These are phyloP conservation scores for Eucommia ulmoides DNA, from an alignment of 257 asterid genomes.

Conservation along the genomic window DNA sequence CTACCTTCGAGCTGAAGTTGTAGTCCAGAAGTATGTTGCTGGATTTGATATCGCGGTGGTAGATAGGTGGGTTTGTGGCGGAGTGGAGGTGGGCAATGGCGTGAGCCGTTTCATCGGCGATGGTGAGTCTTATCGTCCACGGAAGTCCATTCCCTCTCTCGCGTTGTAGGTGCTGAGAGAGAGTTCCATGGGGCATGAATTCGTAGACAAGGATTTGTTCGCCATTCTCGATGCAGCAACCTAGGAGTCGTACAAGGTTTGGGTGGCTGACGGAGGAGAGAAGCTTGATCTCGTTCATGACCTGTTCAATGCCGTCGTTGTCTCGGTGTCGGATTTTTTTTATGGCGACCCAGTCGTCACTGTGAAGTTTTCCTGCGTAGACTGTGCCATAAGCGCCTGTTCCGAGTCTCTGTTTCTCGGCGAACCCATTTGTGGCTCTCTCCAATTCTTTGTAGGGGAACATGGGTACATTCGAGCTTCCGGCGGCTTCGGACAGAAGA, in stretches of 20 bases:
- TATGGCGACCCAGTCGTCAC: conserved; percentile 64
- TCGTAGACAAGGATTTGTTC: conserved; percentile 88
- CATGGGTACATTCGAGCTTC: conserved; percentile 45
- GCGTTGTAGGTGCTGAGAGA: conserved; percentile 74
- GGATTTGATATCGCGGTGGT: conserved; percentile 82
- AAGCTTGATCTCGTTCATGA: conserved; percentile 86
- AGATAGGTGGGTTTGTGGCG: conserved; percentile 71
- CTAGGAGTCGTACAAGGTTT: conserved; percentile 79
- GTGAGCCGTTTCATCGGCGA: conserved; percentile 74
- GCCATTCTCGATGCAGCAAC: conserved; percentile 80
- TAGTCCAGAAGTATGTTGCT: conserved; percentile 68
- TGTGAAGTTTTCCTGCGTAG: conserved; percentile 73
- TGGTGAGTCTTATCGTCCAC: conserved; percentile 78
- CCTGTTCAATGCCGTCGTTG: conserved; percentile 58
- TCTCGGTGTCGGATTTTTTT: conserved; percentile 59
- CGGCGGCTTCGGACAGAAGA: conserved; percentile 57
- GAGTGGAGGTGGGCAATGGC: conserved; percentile 87
- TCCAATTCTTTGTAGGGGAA: conserved; percentile 68
- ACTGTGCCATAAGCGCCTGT: conserved; percentile 97
- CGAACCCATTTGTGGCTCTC: conserved; percentile 57
- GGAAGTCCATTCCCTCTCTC: conserved; percentile 57
- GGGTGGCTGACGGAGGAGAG: conserved; percentile 83
- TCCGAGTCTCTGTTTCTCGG: conserved; percentile 69
- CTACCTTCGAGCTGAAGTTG: conserved; percentile 73
- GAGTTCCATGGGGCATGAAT: conserved; percentile 80